phyloP scores from a whole-genome alignment of 192 early-diverging fungal species.

The Mortierella alpina region DNA sequence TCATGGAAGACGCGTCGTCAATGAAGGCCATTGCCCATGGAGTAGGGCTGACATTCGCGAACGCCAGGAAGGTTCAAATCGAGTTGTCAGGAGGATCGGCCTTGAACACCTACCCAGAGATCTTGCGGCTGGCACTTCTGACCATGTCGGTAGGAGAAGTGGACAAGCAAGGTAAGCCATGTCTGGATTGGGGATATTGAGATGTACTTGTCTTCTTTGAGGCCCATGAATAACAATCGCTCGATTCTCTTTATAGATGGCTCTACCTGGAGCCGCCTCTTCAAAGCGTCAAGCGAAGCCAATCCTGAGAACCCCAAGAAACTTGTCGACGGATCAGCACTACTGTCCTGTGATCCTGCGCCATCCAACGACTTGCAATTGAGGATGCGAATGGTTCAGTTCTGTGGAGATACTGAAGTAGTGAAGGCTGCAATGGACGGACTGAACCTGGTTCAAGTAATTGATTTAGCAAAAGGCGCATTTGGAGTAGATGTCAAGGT shows the following conservation, averaged over 20 bases:
- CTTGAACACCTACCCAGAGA: conserved; percentile 29
- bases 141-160: conserved; percentile 20
- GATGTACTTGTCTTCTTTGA: background rate
- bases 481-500: conserved; percentile 29
- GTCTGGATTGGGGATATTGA: background rate
- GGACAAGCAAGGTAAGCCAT: conserved; percentile 44
- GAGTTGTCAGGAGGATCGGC: conserved; percentile 14
- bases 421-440: conserved; percentile 28
- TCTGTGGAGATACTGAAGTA: conserved; percentile 7
- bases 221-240: too few relatives aligned
- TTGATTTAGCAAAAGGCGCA: conserved; percentile 24
- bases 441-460: conserved; percentile 17
- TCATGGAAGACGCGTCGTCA: conserved; percentile 31
- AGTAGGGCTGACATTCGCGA: background rate
- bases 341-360: conserved; percentile 5
- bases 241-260: conserved; percentile 7
- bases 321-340: conserved; percentile 8
- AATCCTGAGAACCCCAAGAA: conserved; percentile 11
- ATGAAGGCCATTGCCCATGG: conserved; percentile 4
- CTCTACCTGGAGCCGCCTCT: conserved; percentile 34
- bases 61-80: conserved; percentile 13
- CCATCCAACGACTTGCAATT: conserved; percentile 15
- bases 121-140: conserved; percentile 29
- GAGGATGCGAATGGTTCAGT: conserved; percentile 14
- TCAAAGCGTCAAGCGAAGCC: conserved; percentile 9